A percentile compares a stretch with the other conserved stretches of the same genome.
These are phyloP conservation scores for Umbelopsis sp. DNA, from an alignment of 371 early-diverging fungal genomes.

Conservation along the genomic window DNA sequence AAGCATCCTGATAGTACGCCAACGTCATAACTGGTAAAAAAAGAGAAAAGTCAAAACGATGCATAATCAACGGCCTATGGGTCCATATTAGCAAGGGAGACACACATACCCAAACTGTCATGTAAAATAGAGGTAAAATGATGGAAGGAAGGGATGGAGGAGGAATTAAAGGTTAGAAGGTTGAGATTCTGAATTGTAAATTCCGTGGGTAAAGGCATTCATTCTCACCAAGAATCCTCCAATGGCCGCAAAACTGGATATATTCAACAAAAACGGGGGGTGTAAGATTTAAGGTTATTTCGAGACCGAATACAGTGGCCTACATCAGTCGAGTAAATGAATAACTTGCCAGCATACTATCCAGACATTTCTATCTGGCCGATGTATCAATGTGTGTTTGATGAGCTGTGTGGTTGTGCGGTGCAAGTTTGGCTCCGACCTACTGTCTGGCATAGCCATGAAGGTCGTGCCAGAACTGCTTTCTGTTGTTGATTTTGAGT, in stretches of 20 bases:
- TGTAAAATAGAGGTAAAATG: not conserved
- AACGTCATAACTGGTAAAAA: conserved; percentile 47
- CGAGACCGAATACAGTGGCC: not conserved
- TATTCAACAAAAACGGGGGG: not conserved
- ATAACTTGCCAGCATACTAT: conserved; percentile 12
- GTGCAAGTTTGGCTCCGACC: conserved; percentile 8
- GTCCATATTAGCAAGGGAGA: no score
- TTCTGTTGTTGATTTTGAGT: conserved; percentile 15
- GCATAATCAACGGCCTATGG: not conserved
- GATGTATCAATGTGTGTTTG: not conserved
- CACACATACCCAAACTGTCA: conserved; percentile 2
- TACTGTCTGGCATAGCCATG: conserved; percentile 13
- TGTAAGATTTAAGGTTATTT: not conserved
- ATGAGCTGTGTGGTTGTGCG: conserved; percentile 10
- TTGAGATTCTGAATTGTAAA: not conserved
- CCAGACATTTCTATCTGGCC: conserved; percentile 5
- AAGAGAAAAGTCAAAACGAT: not conserved
- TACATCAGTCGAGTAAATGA: not conserved
- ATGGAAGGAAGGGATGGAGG: not conserved
- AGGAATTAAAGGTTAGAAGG: not conserved
- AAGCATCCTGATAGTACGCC: conserved; percentile 51
- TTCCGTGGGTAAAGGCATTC: conserved; percentile 24
- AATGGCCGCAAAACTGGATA: conserved; percentile 44
- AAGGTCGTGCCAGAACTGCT: conserved; percentile 14
- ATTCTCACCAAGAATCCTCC: conserved; percentile 51